Conservation (phyloP, 805 yeast species). For the Debaryomyces prosopidis region DNA sequence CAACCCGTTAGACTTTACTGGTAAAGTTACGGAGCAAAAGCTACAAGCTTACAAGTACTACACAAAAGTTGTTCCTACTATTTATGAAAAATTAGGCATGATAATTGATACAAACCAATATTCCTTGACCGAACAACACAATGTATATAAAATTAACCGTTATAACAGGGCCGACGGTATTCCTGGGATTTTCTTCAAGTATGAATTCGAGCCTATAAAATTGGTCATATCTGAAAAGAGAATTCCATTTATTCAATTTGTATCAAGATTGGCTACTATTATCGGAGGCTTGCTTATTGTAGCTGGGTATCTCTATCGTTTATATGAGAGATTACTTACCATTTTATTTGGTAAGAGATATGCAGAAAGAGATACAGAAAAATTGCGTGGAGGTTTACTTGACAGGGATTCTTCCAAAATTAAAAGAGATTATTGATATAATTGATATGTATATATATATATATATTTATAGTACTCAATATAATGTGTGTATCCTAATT, state of each 20-base stretch:
- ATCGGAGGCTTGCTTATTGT: constrained; percentile 77
- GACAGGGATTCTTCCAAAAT: constrained; percentile 7
- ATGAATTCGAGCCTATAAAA: constrained; percentile 86
- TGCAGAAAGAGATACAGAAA: constrained; percentile 50
- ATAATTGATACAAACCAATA: constrained; percentile 82
- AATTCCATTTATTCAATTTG: constrained; percentile 73
- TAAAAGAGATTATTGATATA: background rate
- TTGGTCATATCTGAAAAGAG: constrained; percentile 69
- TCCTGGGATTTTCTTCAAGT: constrained; percentile 83
- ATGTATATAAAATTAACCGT: constrained; percentile 11
- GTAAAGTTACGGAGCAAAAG: constrained; percentile 51
- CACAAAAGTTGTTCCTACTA: constrained; percentile 81
- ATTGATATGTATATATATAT: constrained; percentile 12
- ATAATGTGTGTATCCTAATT: constrained; percentile 22
- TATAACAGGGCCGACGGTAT: constrained; percentile 26
- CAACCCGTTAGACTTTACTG: constrained; percentile 85
- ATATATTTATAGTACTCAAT: constrained; percentile 24
- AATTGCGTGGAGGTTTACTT: constrained; percentile 33
- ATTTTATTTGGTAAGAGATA: constrained; percentile 60
- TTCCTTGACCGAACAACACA: constrained; percentile 60
- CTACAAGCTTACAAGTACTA: constrained; percentile 61
- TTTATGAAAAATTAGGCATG: constrained; percentile 69
- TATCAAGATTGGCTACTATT: constrained; percentile 76
- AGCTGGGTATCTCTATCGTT: constrained; percentile 63
- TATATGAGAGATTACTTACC: constrained; percentile 54